A percentile compares a stretch with the other conserved stretches of the same genome.
phyloP scores from a whole-genome alignment of 345 rosid genomes.

The Anastatica hierochuntica region DNA sequence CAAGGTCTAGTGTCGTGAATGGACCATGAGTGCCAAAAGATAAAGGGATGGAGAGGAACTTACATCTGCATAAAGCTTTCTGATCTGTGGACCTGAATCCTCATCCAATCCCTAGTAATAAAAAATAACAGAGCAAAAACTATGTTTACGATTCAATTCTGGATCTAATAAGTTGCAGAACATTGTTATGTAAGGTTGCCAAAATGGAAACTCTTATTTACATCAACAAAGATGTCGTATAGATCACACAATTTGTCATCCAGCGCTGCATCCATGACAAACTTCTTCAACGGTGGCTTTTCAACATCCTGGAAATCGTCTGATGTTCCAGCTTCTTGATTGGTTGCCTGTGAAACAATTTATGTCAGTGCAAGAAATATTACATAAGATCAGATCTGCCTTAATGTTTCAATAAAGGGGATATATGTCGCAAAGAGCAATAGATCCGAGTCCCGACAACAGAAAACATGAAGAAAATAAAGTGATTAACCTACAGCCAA shows the following conservation, averaged over 20 bases:
- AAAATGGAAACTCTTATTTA: conserved; percentile 18
- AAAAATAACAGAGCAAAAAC: conserved; percentile 17
- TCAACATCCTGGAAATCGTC: conserved; percentile 68
- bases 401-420: neutral
- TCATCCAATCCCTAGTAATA: conserved; percentile 74
- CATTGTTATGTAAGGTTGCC: too few species aligned
- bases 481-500: neutral
- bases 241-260: conserved; percentile 94
- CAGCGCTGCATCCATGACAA: conserved; percentile 52
- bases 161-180: neutral
- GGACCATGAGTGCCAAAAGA: neutral
- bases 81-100: conserved; percentile 68
- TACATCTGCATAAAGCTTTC: conserved; percentile 85
- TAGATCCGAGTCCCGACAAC: neutral
- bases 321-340: conserved; percentile 52
- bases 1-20: neutral
- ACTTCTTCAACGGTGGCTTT: conserved; percentile 42
- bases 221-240: conserved; percentile 87
- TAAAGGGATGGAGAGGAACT: too few species aligned
- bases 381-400: neutral
- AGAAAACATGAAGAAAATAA: conserved; percentile 1
- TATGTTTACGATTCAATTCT: conserved; percentile 6
- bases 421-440: neutral
- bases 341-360: conserved; percentile 33
- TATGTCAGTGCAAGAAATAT: neutral